phyloP scores from a whole-genome alignment of 208 protist species.

The Leishmania mexicana region DNA sequence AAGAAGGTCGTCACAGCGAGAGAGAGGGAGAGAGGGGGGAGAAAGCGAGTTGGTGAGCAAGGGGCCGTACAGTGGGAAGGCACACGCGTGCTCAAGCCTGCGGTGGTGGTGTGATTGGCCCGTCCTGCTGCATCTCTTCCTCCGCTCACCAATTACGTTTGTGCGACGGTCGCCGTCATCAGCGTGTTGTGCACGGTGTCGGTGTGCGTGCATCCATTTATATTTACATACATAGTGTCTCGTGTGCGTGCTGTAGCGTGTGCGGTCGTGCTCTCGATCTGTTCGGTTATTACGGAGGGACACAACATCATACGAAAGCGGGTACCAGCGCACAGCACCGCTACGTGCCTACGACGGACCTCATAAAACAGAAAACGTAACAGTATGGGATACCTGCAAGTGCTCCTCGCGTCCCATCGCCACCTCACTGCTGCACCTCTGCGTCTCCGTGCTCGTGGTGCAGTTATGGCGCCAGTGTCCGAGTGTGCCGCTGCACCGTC shows the following conservation, averaged over 20 bases:
- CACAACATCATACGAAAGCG: neutral
- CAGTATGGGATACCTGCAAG: constrained; percentile 26
- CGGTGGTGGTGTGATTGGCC: neutral
- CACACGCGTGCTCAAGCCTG: neutral
- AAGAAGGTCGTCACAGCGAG: neutral
- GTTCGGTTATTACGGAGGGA: neutral
- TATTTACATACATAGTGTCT: neutral
- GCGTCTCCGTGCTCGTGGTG: neutral
- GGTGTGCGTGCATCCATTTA: neutral
- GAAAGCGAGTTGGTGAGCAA: too few relatives aligned
- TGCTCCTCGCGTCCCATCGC: constrained; percentile 12
- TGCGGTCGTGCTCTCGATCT: neutral
- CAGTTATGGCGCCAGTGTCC: neutral
- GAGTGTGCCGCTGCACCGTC: neutral
- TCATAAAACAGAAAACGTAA: too few relatives aligned
- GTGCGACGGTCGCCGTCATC: neutral
- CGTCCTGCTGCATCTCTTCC: neutral
- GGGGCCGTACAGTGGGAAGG: neutral
- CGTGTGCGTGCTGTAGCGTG: neutral
- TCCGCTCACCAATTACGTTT: neutral
- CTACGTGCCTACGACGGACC: neutral
- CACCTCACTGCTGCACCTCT: constrained; percentile 9
- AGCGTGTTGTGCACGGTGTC: neutral
- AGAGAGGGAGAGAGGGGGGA: neutral
- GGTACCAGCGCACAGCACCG: neutral